Evolutionary conservation across 148 eudicot species (phyloP).

Genomic region (Rhododendron simsii): DNA sequence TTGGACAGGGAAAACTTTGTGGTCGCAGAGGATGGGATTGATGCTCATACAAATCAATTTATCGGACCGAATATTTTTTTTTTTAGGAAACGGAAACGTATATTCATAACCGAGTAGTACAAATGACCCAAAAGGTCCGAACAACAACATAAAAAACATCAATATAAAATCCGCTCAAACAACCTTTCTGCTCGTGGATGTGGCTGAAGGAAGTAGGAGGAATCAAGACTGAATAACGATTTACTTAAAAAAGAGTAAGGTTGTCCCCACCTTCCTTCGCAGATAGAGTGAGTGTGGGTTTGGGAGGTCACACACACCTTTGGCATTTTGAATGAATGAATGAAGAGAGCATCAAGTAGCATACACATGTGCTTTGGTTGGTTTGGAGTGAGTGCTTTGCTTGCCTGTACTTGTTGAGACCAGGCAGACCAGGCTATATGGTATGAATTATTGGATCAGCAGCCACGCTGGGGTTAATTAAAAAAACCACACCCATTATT

Average conservation of each 20-base stretch:
- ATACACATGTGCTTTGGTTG: neutral
- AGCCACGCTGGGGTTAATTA: neutral
- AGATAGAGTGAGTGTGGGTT: neutral
- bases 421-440: neutral
- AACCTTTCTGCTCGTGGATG: neutral
- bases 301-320: neutral
- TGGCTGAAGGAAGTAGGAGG: neutral
- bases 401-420: neutral
- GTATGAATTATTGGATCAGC: neutral
- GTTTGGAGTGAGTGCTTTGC: neutral
- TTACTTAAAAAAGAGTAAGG: neutral
- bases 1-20: neutral
- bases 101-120: too few relatives aligned
- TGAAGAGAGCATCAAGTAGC: neutral
- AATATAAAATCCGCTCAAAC: too few relatives aligned
- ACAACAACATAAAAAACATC: too few relatives aligned
- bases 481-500: neutral
- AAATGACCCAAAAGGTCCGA: neutral
- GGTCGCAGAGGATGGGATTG: neutral
- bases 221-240: neutral
- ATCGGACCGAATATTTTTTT: too few relatives aligned
- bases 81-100: too few relatives aligned
- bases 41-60: too few relatives aligned
- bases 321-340: neutral
- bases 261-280: neutral